Base-by-base conservation (phyloP, 169 alveolate genomes). In the Amoebophrya sp. region DNA sequence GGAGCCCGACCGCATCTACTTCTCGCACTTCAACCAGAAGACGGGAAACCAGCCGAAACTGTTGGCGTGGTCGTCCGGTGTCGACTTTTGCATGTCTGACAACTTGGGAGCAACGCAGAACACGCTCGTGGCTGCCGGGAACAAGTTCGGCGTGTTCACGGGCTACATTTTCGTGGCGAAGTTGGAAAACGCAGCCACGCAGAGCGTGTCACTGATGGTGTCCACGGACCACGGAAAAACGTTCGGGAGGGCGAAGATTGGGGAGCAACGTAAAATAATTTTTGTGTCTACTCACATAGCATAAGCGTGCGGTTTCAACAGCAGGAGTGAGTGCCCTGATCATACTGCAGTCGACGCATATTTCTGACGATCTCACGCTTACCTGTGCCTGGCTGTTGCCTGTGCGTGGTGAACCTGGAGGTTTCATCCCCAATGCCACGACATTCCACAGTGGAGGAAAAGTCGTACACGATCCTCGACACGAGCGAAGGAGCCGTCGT, bases 401-500 rank as follows among this genome's bases (percentile, higher is more conserved):
- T n/a, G n/a, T n/a, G n/a, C n/a, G n/a, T n/a, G n/a, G n/a, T n/a
- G n/a, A n/a, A n/a, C n/a, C n/a, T n/a, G n/a, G n/a, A n/a, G n/a
- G n/a, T n/a, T n/a, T n/a, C n/a, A n/a, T n/a, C n/a, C n/a, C n/a
- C n/a, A n/a, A n/a, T n/a, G n/a, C n/a, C n/a, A n/a, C n/a, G n/a
- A n/a, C n/a, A n/a, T n/a, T 95, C 95, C 40, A 96, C 96, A 91
- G 91, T 97, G 41, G 96, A 96, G 90, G 98, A 97, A 92, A 97
- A 97, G 90, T 95, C 97, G 34, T 98, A 97, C 93, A 96, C 99
- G 26, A 95, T 98, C 31, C 95, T 98, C 92, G 99, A 98, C 92
- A 97, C 99, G 26, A 96, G 99, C 23, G 99, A 97, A 93, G 96
- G 98, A 40, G 96, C 99, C 29, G 99, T 98, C n/a, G 96, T 98